A percentile compares a stretch with the other conserved stretches of the same genome.
Evolutionary conservation across 371 early-diverging fungal species (phyloP).

Genomic region (Mucor plumbeus): DNA sequence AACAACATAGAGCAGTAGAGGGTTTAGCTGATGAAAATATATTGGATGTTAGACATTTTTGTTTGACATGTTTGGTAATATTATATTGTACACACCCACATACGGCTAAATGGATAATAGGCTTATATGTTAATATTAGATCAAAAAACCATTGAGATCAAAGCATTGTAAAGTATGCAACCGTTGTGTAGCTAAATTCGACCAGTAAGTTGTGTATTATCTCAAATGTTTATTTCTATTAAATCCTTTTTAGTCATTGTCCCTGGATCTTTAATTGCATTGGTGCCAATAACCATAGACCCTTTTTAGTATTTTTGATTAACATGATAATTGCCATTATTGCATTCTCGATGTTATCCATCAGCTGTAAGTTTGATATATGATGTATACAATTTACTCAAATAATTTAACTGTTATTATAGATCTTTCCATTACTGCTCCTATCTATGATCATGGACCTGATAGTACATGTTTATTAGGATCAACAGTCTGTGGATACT

Average conservation of each 20-base stretch:
- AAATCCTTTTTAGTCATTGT: slow-evolving; percentile 76
- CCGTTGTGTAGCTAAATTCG: slow-evolving; percentile 97
- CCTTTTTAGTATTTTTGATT: slow-evolving; percentile 80
- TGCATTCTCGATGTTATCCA: slow-evolving; percentile 62
- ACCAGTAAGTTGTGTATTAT: slow-evolving; percentile 72
- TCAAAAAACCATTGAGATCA: slow-evolving; percentile 89
- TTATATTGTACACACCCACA: too few species aligned
- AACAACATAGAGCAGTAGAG: slow-evolving; percentile 58
- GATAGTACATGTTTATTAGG: slow-evolving; percentile 66
- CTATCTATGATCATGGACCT: slow-evolving; percentile 32
- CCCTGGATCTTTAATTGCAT: slow-evolving; percentile 95
- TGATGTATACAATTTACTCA: background rate
- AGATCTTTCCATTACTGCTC: slow-evolving; percentile 37
- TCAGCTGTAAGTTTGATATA: slow-evolving; percentile 63
- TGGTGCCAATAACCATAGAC: slow-evolving; percentile 85
- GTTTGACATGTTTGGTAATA: slow-evolving; percentile 75
- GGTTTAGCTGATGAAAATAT: slow-evolving; percentile 71
- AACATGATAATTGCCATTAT: slow-evolving; percentile 65
- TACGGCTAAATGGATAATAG: background rate
- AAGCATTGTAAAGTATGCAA: slow-evolving; percentile 98
- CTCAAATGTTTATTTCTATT: background rate
- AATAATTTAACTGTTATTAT: background rate
- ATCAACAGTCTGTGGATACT: slow-evolving; percentile 67
- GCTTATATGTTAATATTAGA: slow-evolving; percentile 31
- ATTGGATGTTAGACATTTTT: slow-evolving; percentile 82